Base-by-base conservation (phyloP, 1,284 basidiomycete species). In the Kwoniella shivajii region DNA sequence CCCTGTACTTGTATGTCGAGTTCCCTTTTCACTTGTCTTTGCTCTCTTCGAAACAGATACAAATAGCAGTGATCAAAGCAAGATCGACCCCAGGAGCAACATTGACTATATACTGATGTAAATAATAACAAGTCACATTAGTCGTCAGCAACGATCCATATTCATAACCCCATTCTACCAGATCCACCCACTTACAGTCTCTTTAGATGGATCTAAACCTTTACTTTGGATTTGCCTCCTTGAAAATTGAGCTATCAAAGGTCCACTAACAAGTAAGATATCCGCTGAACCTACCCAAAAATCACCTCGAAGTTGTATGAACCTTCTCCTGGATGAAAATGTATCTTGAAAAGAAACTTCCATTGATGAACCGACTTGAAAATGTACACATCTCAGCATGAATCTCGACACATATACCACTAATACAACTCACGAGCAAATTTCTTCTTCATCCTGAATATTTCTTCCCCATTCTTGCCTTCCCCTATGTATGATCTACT, bases 101-200 rank as follows among this genome's bases (percentile, higher is more conserved):
- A 0, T 68, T 73, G n/a, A 78, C 71, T 34, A 69, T 66, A 63
- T 79, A 79, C 72, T 74, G 50, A 18, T 24, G 7, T 27, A 14
- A 11, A 14, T 24, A 26, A 16, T 16, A 26, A 45, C 7, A 26
- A 29, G 14, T 6, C 6, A 16, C 11, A 13, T 11, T 18, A 9
- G 7, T 34, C 7, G 16, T 34, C 16, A 34, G 33, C 33, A 9
- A 34, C 33, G 16, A 34, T 34, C 16, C 7, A 34, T 7, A 7
- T 34, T 7, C 7, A 34, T 34, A 34, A 9, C 33, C 16, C 33
- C 7, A 34, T 9, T 7, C 9, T 9, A 34, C 16, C 16, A 18
- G 10, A 13, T n/a, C n/a, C n/a, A n/a, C 10, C 6, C n/a, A 51
- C 50, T 51, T 24, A 51, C 50, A 45, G 42, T 45, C 22, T 53